Evolutionary conservation across 176 grass and related monocot genomes (phyloP), one percentile per base, ranked within the genome.

Genomic region (Bromus sterilis): DNA sequence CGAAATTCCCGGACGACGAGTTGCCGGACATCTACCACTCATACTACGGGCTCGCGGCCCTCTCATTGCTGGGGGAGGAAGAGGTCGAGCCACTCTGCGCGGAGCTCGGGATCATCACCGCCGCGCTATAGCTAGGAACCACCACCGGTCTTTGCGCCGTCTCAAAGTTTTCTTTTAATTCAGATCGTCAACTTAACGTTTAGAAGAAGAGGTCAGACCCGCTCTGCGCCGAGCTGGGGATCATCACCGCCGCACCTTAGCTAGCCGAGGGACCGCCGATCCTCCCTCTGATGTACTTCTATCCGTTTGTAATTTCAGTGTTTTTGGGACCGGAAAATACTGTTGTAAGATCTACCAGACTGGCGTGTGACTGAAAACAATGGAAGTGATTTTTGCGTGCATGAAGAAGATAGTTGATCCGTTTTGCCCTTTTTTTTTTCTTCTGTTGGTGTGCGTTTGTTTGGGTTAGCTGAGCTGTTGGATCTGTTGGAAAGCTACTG

Each of bases 31-130:
- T 95, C 48, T 93, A 99, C 73, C 93, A 95, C 57, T 85, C 89
- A 16, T 95, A 93, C 64, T 99, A 95, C 16, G 86, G 96, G 32
- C 80, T 99, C 53, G 90, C 93, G 4, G 96, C 96, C 58, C 80
- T 95, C 71, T 88, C 90, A 9, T 80, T 99, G 86, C 77, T 93
- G 84, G 85, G 79, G 20, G 92, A 98, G 68, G 80, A 87, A 11
- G 88, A 86, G 55, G 63, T 95, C 0, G 79, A 77, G 10, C 79
- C n/a, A n/a, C 82, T 95, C 12, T 74, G 37, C 34, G 82, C 89
- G 0, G 86, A 95, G 76, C 80, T 99, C 20, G 93, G 96, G 11
- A 72, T 88, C 79, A 57, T 91, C 9, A 59, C 76, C 10, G 58
- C 67, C 46, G 66, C 31, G 40, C 49, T 87, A 18, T 94, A 94